A percentile compares a stretch with the other conserved stretches of the same genome.
These are phyloP conservation scores for Botrytis aclada DNA, from an alignment of 2,329 filamentous ascomycete species.

Conservation along the genomic window DNA sequence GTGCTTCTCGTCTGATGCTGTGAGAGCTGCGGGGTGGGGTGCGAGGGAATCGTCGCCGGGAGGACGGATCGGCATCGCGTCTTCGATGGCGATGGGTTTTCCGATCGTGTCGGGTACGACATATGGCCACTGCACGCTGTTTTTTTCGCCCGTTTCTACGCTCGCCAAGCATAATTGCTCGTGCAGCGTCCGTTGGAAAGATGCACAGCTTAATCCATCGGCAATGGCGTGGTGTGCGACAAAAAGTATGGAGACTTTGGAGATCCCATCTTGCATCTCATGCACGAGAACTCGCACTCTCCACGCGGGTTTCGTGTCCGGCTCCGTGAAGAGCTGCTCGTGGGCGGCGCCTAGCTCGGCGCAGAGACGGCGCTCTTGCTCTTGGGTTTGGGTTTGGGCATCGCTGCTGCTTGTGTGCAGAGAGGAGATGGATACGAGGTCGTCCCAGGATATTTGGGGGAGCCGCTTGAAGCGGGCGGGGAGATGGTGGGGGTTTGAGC, in stretches of 20 bases:
- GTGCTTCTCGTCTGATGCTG: neutral
- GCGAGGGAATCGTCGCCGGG: neutral
- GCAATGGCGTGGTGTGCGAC: slow-evolving; percentile 26
- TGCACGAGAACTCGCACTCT: slow-evolving; percentile 24
- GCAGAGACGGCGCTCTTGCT: neutral
- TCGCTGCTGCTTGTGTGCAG: neutral
- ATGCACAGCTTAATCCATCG: slow-evolving; percentile 25
- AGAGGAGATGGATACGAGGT: neutral
- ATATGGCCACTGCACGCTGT: slow-evolving; percentile 19
- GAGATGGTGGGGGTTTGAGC: neutral
- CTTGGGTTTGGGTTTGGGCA: no score
- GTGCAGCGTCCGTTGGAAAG: slow-evolving; percentile 27
- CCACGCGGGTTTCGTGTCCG: slow-evolving; percentile 26
- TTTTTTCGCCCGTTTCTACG: neutral
- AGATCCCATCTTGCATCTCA: neutral
- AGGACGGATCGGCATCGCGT: slow-evolving; percentile 10
- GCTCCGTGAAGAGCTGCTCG: slow-evolving; percentile 24
- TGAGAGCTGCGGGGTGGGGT: neutral
- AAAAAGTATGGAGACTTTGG: slow-evolving; percentile 26
- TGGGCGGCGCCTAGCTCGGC: slow-evolving; percentile 25
- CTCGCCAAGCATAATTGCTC: slow-evolving; percentile 19
- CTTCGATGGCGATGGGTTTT: slow-evolving; percentile 19
- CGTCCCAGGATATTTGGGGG: neutral
- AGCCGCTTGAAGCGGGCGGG: neutral
- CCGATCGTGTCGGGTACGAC: slow-evolving; percentile 11